phyloP scores from a whole-genome alignment of 371 early-diverging fungal species.

The Mortierella sp. region DNA sequence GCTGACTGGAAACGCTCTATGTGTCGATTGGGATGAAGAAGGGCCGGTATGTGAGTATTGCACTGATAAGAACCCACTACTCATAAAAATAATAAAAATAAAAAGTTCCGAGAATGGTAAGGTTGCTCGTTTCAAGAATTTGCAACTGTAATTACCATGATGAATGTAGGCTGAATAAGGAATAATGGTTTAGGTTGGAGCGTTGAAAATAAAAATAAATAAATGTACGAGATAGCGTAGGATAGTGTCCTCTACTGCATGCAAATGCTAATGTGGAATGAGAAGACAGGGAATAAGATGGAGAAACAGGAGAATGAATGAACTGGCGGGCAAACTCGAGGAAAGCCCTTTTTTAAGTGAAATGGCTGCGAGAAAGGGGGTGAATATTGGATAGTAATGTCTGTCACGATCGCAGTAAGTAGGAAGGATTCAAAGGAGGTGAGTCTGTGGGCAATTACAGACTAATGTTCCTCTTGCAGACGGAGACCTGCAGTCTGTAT shows the following conservation, averaged over 20 bases:
- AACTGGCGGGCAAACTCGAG: background rate
- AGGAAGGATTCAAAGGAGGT: background rate
- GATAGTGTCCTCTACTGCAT: background rate
- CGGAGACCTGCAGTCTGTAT: background rate
- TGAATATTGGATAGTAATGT: conserved; percentile 1
- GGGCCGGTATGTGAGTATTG: background rate
- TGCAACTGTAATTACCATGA: conserved; percentile 6
- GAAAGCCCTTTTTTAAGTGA: background rate
- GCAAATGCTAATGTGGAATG: conserved; percentile 3
- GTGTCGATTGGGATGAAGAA: background rate
- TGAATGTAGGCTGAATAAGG: background rate
- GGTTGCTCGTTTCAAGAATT: background rate
- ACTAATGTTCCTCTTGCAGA: background rate
- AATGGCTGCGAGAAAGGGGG: conserved; percentile 1
- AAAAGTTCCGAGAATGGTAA: background rate
- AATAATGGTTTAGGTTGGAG: background rate
- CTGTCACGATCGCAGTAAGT: conserved; percentile 2
- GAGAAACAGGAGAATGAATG: background rate
- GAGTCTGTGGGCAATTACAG: conserved; percentile 3
- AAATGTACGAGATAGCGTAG: background rate
- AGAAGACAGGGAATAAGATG: background rate
- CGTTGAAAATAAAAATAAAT: background rate
- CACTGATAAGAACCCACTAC: background rate
- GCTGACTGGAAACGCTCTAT: conserved; percentile 42
- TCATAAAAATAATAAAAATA: background rate